These are phyloP conservation scores for barrel medic (Medicago truncatula) DNA, from an alignment of 306 rosid species.

Conservation along the genomic window MtrunA17r5.0-ANR NC_053049.1:43322001-43322500, in stretches of 20 bases:
- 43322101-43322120: conserved; percentile 5
- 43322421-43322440: conserved; percentile 4
- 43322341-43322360: conserved; percentile 88
- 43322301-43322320: conserved; percentile 92
- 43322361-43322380: conserved; percentile 80
- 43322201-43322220: conserved; percentile 92
- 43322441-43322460: conserved; percentile 14
- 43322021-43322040: conserved; percentile 90
- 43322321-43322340: conserved; percentile 83
- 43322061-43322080: conserved; percentile 75
- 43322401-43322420: conserved; percentile 41
- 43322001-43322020: conserved; percentile 78
- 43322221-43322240: conserved; percentile 45
- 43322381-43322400: conserved; percentile 98
- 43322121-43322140: conserved; percentile 27
- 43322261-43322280: conserved; percentile 32
- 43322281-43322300: conserved; percentile 50
- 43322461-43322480: background rate
- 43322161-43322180: conserved; percentile 89
- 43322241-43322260: conserved; percentile 36
- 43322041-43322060: conserved; percentile 90
- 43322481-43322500: conserved; percentile 12
- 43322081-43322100: conserved; percentile 29
- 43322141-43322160: conserved; percentile 56
- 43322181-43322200: conserved; percentile 84